phyloP scores from a whole-genome alignment of 495 filamentous ascomycete species.

The Emericellopsis terricola region DNA sequence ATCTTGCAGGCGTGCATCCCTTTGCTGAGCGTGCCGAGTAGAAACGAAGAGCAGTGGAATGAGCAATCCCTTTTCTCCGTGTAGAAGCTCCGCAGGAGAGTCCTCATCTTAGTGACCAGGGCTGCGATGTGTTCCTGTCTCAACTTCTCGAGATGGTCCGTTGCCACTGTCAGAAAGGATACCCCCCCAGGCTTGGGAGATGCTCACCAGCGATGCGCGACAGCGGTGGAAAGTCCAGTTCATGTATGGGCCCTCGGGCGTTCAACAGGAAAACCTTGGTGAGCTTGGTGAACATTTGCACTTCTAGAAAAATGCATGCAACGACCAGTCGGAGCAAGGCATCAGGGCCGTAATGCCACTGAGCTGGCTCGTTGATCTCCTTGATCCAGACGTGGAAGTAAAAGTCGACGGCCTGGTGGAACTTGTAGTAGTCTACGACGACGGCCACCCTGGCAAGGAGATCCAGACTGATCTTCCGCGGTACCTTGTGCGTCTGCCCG shows the following conservation, averaged over 20 bases:
- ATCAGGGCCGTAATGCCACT: slow-evolving; percentile 4
- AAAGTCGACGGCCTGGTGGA: slow-evolving; percentile 15
- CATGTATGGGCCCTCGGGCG: slow-evolving; percentile 2
- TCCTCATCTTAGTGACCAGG: slow-evolving; percentile 1
- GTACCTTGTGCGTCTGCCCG: not conserved
- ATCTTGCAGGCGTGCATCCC: slow-evolving; percentile 1
- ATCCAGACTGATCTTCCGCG: slow-evolving; percentile 11
- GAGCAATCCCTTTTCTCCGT: slow-evolving; percentile 1
- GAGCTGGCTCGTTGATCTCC: slow-evolving; percentile 7
- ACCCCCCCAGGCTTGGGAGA: not conserved
- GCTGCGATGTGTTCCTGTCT: slow-evolving; percentile 1
- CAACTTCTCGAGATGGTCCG: slow-evolving; percentile 2
- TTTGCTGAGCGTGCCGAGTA: slow-evolving; percentile 4
- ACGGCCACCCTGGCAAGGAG: slow-evolving; percentile 26
- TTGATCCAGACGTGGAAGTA: slow-evolving; percentile 19
- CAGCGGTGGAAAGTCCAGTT: slow-evolving; percentile 5
- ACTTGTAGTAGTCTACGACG: slow-evolving; percentile 29
- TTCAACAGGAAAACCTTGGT: slow-evolving; percentile 3
- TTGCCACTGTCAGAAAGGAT: not conserved
- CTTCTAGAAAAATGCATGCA: slow-evolving; percentile 2
- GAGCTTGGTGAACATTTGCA: not conserved
- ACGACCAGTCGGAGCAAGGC: slow-evolving; percentile 10
- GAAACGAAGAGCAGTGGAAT: slow-evolving; percentile 5
- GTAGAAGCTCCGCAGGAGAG: not conserved
- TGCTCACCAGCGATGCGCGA: slow-evolving; percentile 2